A percentile compares a stretch with the other conserved stretches of the same genome.
Conservation (phyloP, 768 basidiomycete genomes). For the Stropharia rugosoannulata region DNA sequence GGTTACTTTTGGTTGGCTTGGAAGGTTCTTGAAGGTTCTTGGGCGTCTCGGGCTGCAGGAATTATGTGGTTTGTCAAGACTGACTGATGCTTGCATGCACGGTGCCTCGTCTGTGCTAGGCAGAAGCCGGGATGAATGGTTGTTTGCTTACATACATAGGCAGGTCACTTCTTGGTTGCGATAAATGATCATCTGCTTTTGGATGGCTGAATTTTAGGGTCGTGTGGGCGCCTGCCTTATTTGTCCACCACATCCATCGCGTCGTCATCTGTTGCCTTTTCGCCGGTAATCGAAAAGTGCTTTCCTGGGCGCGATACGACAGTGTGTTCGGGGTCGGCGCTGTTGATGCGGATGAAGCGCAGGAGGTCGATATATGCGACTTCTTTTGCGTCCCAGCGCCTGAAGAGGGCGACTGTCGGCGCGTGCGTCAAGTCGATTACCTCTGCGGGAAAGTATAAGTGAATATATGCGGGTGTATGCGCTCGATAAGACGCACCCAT, state of each 20-base stretch:
- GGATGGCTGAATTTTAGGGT: too few relatives aligned
- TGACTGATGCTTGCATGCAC: too few relatives aligned
- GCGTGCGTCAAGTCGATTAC: slow-evolving; percentile 76
- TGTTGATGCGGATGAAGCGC: slow-evolving; percentile 75
- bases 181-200: too few relatives aligned
- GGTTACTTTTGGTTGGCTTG: too few relatives aligned
- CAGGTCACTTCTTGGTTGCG: too few relatives aligned
- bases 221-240: neutral
- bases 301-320: slow-evolving; percentile 62
- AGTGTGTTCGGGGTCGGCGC: slow-evolving; percentile 42
- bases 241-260: slow-evolving; percentile 14
- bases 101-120: too few relatives aligned
- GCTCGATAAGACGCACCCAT: slow-evolving; percentile 52
- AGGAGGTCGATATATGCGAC: slow-evolving; percentile 67
- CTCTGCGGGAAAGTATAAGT: slow-evolving; percentile 43
- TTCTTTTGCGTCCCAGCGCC: slow-evolving; percentile 78
- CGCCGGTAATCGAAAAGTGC: slow-evolving; percentile 37
- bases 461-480: neutral
- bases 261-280: slow-evolving; percentile 6
- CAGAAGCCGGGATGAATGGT: too few relatives aligned
- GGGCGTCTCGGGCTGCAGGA: too few relatives aligned
- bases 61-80: too few relatives aligned
- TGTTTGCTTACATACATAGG: too few relatives aligned
- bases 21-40: too few relatives aligned
- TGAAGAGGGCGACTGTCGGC: slow-evolving; percentile 68